These are phyloP conservation scores for Laetiporus sulphureus DNA, from an alignment of 1,284 basidiomycete species.

Conservation along the genomic window DNA sequence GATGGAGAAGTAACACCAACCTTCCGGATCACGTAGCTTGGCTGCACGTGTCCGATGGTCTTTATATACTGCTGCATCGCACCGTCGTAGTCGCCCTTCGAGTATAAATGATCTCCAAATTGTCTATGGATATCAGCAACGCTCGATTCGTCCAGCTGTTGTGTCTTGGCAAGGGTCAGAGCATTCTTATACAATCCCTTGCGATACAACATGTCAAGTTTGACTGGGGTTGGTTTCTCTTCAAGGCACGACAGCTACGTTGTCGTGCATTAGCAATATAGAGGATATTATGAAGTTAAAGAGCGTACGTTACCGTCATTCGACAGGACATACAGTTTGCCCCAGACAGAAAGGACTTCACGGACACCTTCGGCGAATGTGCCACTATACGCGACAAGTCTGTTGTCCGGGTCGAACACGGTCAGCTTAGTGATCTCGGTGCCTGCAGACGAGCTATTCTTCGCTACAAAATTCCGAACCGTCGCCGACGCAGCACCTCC, in stretches of 20 bases:
- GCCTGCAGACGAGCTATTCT: slow-evolving; percentile 33
- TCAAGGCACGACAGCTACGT: slow-evolving; percentile 61
- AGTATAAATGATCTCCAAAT: slow-evolving; percentile 91
- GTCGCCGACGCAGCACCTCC: slow-evolving; percentile 66
- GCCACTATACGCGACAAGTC: slow-evolving; percentile 80
- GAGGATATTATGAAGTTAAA: background rate
- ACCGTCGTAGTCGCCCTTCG: slow-evolving; percentile 88
- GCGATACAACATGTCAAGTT: slow-evolving; percentile 78
- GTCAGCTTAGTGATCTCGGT: slow-evolving; percentile 81
- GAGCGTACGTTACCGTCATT: slow-evolving; percentile 63
- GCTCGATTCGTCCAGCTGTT: slow-evolving; percentile 61
- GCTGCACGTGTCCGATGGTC: slow-evolving; percentile 86
- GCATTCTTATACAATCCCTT: slow-evolving; percentile 74
- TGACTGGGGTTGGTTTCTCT: slow-evolving; percentile 75
- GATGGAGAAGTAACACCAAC: no score
- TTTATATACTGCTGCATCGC: slow-evolving; percentile 90
- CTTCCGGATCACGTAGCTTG: slow-evolving; percentile 96
- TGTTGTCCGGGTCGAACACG: slow-evolving; percentile 91
- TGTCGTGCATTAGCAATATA: slow-evolving; percentile 3
- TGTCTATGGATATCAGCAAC: slow-evolving; percentile 83
- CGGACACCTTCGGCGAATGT: slow-evolving; percentile 77
- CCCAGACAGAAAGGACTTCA: slow-evolving; percentile 77
- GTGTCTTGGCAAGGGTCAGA: slow-evolving; percentile 71
- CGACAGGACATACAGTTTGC: slow-evolving; percentile 68
- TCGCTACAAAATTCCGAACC: slow-evolving; percentile 64